Conservation (phyloP, 2,329 filamentous ascomycete genomes). For the Fusarium lyarnte region DNA sequence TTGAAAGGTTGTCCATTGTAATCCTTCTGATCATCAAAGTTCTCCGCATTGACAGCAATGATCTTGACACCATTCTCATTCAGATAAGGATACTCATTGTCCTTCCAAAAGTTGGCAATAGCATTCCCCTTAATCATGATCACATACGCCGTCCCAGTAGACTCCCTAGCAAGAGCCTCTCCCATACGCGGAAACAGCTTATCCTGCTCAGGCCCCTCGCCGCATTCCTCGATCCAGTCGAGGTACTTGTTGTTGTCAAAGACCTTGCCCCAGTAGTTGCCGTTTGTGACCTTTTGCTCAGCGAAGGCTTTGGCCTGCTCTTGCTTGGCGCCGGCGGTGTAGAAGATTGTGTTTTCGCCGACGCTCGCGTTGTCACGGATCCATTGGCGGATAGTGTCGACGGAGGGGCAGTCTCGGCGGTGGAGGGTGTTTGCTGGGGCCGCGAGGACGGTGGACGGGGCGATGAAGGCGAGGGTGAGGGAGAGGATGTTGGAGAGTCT, state of each 20-base stretch:
- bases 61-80: neutral
- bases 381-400: neutral
- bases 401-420: neutral
- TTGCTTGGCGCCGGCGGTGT: neutral
- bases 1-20: neutral
- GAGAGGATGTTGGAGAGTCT: neutral
- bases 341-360: neutral
- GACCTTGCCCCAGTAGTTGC: neutral
- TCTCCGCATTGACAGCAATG: neutral
- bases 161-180: neutral
- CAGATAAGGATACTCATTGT: neutral
- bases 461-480: accelerated
- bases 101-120: neutral
- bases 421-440: neutral
- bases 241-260: neutral
- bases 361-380: neutral
- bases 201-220: neutral
- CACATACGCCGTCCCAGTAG: neutral
- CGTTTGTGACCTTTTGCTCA: neutral
- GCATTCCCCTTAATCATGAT: neutral
- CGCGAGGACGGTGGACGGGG: accelerated
- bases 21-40: neutral
- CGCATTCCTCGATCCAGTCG: neutral
- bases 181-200: neutral
- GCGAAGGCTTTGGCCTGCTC: neutral